Conservation (phyloP, 257 asterid species). For the Dorcoceras hygrometricum region DNA sequence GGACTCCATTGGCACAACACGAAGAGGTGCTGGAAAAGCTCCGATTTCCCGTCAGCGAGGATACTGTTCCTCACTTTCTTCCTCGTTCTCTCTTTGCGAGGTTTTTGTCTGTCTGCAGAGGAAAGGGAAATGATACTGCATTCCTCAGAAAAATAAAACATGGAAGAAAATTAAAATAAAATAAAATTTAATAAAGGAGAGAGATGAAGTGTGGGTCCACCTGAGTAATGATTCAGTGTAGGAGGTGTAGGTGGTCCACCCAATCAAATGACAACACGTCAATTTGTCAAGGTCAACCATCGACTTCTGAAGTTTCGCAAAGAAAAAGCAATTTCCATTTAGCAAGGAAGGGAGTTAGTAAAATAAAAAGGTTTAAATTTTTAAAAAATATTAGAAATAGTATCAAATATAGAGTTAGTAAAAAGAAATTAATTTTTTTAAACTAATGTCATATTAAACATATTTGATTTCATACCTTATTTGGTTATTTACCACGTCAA, state of each 20-base stretch:
- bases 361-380: no score
- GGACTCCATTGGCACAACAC: constrained; percentile 61
- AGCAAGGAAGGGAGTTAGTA: no score
- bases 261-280: neutral
- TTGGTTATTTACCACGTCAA: no score
- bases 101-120: constrained; percentile 28
- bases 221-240: constrained; percentile 1
- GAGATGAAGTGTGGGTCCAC: constrained; percentile 27
- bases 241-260: constrained; percentile 10
- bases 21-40: constrained; percentile 9
- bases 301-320: no score
- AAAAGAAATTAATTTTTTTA: no score
- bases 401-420: no score
- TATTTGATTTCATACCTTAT: no score
- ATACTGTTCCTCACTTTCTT: neutral
- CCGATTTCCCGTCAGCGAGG: neutral
- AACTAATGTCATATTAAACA: no score
- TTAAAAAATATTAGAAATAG: no score
- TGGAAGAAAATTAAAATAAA: no score
- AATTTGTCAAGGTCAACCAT: no score
- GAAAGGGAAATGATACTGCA: constrained; percentile 24
- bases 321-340: no score
- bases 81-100: constrained; percentile 23
- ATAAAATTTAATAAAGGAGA: neutral
- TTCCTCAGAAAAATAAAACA: constrained; percentile 38